phyloP scores from a whole-genome alignment of 805 yeast species.

The Candida vaughaniae region DNA sequence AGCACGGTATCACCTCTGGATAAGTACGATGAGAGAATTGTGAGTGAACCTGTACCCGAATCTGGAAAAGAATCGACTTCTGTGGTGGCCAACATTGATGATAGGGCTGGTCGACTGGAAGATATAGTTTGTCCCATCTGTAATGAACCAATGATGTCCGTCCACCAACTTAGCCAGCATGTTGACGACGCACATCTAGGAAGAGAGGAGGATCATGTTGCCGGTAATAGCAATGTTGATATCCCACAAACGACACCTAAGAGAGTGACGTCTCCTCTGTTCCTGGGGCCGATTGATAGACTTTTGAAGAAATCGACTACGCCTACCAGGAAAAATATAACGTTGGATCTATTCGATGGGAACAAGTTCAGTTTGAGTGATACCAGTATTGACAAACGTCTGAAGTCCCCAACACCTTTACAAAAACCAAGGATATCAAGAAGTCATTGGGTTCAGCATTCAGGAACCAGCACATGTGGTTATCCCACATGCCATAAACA shows the following conservation, averaged over 20 bases:
- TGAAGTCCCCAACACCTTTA: slow-evolving; percentile 3
- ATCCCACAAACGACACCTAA: not conserved
- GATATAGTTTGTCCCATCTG: slow-evolving; percentile 93
- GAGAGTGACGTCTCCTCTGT: not conserved
- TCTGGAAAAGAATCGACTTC: no score
- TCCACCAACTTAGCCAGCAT: slow-evolving; percentile 62
- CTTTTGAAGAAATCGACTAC: no score
- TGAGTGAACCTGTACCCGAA: no score
- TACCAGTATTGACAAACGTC: not conserved
- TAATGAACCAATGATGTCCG: slow-evolving; percentile 51
- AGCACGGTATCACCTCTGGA: no score
- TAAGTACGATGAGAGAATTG: no score
- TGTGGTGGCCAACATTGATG: no score
- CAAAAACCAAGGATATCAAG: slow-evolving; percentile 34
- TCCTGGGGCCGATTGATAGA: no score
- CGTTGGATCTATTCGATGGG: slow-evolving; percentile 51
- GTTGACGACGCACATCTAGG: slow-evolving; percentile 65
- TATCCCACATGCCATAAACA: slow-evolving; percentile 20
- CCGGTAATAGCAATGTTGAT: no score
- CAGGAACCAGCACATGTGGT: slow-evolving; percentile 39
- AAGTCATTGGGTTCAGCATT: slow-evolving; percentile 58
- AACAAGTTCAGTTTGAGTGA: slow-evolving; percentile 30
- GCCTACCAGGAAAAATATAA: slow-evolving; percentile 31
- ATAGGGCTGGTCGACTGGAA: no score
- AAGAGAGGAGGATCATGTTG: no score